Evolutionary conservation across 2,329 filamentous ascomycete species (phyloP).

Genomic region (Aspergillus brunneoviolaceus): DNA sequence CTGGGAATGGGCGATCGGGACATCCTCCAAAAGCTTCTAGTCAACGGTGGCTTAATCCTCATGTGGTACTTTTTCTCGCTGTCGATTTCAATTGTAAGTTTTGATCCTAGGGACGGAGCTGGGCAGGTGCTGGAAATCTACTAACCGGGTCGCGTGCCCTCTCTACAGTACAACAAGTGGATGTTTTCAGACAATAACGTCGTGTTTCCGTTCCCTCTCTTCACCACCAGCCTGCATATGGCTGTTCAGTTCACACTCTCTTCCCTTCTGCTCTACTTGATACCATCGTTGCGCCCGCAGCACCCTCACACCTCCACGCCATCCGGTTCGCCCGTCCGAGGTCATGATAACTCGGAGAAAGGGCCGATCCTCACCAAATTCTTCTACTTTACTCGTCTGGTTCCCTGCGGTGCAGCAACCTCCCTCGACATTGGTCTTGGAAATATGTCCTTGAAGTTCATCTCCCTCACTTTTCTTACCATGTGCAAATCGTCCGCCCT

Average conservation of each 20-base stretch:
- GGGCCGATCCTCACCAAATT: constrained; percentile 75
- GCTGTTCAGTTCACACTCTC: constrained; percentile 85
- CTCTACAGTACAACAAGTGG: constrained; percentile 91
- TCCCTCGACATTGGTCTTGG: constrained; percentile 94
- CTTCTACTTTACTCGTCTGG: constrained; percentile 90
- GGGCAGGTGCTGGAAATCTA: not conserved
- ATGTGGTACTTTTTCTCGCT: constrained; percentile 93
- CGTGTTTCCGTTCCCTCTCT: constrained; percentile 91
- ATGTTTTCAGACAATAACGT: constrained; percentile 88
- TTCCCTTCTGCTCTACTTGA: constrained; percentile 71
- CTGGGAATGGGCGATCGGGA: constrained; percentile 67
- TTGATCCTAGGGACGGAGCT: constrained; percentile 18
- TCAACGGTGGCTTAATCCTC: constrained; percentile 79
- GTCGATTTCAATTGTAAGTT: constrained; percentile 80
- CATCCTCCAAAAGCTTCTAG: constrained; percentile 65
- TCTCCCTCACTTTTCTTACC: constrained; percentile 95
- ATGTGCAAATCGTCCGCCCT: constrained; percentile 99
- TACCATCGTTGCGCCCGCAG: constrained; percentile 77
- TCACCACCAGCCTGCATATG: constrained; percentile 95
- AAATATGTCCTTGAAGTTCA: constrained; percentile 94
- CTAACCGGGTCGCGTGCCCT: not conserved
- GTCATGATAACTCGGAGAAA: constrained; percentile 41
- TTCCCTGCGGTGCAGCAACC: constrained; percentile 87
- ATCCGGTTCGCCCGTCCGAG: constrained; percentile 42
- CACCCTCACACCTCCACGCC: constrained; percentile 29